phyloP scores from a whole-genome alignment of 768 basidiomycete genomes.

The Galerina sulciceps region DNA sequence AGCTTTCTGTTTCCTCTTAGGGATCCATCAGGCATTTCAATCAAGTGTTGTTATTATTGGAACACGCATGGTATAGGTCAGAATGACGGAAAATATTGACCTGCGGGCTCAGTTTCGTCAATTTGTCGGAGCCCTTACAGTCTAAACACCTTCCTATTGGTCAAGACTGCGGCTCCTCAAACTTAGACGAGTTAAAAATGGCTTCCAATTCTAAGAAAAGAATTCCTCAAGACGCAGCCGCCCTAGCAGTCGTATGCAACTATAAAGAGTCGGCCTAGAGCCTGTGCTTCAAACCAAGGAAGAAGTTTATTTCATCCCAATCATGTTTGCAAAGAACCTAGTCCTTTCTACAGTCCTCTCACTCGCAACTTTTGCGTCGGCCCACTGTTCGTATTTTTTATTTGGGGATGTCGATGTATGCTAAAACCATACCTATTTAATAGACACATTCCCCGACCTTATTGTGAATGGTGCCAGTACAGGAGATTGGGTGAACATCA shows the following conservation, averaged over 20 bases:
- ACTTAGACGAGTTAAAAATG: not conserved
- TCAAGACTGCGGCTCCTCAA: no score
- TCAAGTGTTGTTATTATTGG: no score
- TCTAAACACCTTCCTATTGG: conserved; percentile 2
- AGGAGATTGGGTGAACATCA: conserved; percentile 44
- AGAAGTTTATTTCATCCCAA: conserved; percentile 4
- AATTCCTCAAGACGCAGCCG: not conserved
- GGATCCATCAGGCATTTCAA: no score
- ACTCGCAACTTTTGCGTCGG: conserved; percentile 22
- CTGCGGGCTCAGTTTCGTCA: conserved; percentile 2
- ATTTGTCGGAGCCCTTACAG: conserved; percentile 2
- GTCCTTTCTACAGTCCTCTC: conserved; percentile 23
- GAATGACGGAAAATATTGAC: not conserved
- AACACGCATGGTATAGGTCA: no score
- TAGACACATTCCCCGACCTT: conserved; percentile 51
- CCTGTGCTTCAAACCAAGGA: not conserved
- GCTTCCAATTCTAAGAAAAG: not conserved
- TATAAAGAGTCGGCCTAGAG: not conserved
- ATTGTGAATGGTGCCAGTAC: conserved; percentile 42
- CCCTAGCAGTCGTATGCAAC: not conserved
- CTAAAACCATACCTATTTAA: not conserved
- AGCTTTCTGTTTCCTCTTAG: not conserved
- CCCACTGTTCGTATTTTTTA: conserved; percentile 25
- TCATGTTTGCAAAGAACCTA: conserved; percentile 22
- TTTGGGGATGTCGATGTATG: not conserved